These are phyloP conservation scores for Pseudozyma sp. DNA, from an alignment of 1,284 basidiomycete species.

Conservation along the genomic window DNA sequence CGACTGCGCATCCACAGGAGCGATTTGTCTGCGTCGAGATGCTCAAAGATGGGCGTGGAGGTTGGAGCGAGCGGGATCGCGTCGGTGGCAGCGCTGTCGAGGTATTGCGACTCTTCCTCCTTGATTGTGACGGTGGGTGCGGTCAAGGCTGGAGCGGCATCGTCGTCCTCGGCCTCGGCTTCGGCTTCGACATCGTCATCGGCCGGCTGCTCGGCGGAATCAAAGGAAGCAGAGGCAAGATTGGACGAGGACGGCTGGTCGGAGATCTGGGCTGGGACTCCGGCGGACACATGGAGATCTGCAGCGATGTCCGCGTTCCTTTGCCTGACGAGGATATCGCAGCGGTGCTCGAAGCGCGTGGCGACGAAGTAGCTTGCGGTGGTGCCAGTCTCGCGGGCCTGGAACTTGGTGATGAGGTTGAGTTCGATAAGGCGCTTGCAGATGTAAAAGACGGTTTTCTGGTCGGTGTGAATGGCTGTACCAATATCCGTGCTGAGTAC, in stretches of 20 bases:
- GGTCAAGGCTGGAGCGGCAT: constrained; percentile 6
- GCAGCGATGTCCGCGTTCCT: constrained; percentile 26
- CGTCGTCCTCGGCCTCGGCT: constrained; percentile 7
- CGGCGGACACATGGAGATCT: constrained; percentile 11
- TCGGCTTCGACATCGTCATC: constrained; percentile 13
- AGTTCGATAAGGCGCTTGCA: constrained; percentile 55
- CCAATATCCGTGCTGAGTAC: constrained; percentile 82
- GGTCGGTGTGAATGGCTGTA: constrained; percentile 82
- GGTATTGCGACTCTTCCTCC: constrained; percentile 17
- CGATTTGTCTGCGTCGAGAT: constrained; percentile 31
- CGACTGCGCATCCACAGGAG: constrained; percentile 53
- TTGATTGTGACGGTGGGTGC: constrained; percentile 35
- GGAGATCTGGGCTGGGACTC: neutral
- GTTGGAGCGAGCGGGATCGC: neutral
- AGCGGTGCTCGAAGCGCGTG: constrained; percentile 37
- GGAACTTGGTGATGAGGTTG: constrained; percentile 47
- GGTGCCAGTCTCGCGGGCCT: constrained; percentile 58
- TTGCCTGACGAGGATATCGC: constrained; percentile 51
- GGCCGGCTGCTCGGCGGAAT: neutral
- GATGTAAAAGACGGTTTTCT: constrained; percentile 82
- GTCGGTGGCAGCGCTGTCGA: neutral
- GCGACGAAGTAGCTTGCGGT: constrained; percentile 49
- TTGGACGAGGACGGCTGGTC: neutral
- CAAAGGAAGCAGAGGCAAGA: neutral
- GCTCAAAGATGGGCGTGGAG: constrained; percentile 30